phyloP scores from a whole-genome alignment of 176 grass and related monocot genomes.

The Carex scoparia region DNA sequence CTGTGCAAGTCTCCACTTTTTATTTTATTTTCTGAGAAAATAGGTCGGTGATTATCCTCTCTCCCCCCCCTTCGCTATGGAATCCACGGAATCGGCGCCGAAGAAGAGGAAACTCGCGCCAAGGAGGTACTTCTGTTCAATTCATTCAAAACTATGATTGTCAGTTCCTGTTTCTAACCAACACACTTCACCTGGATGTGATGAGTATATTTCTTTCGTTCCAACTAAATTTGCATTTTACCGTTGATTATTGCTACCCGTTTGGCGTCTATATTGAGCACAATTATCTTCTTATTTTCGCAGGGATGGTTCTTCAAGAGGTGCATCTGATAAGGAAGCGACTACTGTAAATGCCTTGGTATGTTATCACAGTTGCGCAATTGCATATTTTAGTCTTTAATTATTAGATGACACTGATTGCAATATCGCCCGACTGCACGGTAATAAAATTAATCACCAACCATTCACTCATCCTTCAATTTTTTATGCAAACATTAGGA shows the following conservation, averaged over 20 bases:
- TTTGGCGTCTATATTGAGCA: not conserved
- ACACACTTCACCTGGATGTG: too few species aligned
- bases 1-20: not conserved
- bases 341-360: conserved; percentile 29
- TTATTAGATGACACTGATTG: not conserved
- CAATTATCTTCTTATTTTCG: conserved; percentile 5
- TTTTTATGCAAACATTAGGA: not conserved
- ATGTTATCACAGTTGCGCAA: conserved; percentile 2
- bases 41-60: not conserved
- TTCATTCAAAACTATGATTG: not conserved
- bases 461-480: not conserved
- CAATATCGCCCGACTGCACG: not conserved
- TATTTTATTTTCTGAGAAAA: not conserved
- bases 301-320: conserved; percentile 48
- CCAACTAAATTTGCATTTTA: not conserved
- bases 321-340: conserved; percentile 35
- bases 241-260: not conserved
- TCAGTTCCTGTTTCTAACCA: not conserved
- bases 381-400: not conserved
- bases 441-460: not conserved
- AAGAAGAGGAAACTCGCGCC: conserved; percentile 37
- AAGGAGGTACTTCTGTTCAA: conserved; percentile 5
- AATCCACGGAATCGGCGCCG: conserved; percentile 24
- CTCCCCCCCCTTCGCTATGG: not conserved
- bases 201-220: too few species aligned